A percentile compares a stretch with the other conserved stretches of the same genome.
These are phyloP conservation scores for Spergularia azorica DNA, from an alignment of 179 eudicot species.

Conservation along the genomic window DNA sequence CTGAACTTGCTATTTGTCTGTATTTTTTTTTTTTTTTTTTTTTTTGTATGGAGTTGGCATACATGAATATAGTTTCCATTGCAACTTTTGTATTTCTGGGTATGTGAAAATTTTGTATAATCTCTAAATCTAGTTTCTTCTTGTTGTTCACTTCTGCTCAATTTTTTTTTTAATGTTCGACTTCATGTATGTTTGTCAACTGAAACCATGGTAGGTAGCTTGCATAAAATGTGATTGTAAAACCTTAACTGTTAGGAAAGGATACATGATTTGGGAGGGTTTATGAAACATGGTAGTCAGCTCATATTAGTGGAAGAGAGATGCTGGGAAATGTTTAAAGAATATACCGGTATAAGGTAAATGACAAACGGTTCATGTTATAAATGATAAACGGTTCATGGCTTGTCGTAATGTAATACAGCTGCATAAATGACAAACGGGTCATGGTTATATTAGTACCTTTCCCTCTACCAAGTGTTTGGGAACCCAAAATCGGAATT, in stretches of 20 bases:
- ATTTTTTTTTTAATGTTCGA: background rate
- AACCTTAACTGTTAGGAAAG: background rate
- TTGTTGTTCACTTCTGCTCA: background rate
- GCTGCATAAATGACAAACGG: constrained; percentile 3
- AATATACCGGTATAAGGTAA: background rate
- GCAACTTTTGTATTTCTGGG: background rate
- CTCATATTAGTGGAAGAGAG: constrained; percentile 4
- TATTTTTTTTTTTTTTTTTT: background rate
- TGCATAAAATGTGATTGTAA: background rate
- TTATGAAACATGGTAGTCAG: background rate
- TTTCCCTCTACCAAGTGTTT: background rate
- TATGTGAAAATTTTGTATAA: background rate
- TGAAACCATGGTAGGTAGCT: background rate
- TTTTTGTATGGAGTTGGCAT: background rate
- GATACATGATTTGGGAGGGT: background rate
- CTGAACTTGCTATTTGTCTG: background rate
- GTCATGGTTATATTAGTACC: background rate
- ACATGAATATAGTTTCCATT: background rate
- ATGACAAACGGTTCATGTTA: no score
- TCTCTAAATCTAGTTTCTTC: background rate
- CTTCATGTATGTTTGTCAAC: no score
- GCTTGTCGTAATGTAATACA: background rate
- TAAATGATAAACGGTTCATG: background rate
- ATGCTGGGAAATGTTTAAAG: background rate
- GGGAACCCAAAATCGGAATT: background rate